Conservation (phyloP, 1,284 basidiomycete genomes). For the Sanghuangporus sanghuang region DNA sequence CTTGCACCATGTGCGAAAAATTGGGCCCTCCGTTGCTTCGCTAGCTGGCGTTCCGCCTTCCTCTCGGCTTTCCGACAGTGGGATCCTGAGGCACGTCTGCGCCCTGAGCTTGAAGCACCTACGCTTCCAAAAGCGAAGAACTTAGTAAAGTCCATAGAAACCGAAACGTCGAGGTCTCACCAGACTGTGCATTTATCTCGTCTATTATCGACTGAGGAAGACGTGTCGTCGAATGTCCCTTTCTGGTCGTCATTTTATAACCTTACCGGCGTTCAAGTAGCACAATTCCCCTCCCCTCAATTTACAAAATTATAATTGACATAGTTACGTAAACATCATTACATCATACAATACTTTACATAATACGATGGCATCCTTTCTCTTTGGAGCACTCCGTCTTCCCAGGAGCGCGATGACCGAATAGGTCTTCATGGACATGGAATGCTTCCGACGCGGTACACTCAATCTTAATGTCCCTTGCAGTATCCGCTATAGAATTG, state of each 20-base stretch:
- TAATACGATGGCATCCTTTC: no score
- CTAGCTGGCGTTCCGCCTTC: conserved; percentile 12
- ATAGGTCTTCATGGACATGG: no score
- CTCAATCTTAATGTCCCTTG: no score
- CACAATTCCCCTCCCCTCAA: no score
- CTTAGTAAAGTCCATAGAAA: background rate
- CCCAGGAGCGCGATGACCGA: no score
- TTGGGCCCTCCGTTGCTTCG: conserved; percentile 11
- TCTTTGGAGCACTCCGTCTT: no score
- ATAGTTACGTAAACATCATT: no score
- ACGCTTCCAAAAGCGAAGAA: background rate
- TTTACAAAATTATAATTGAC: background rate
- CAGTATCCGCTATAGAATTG: no score
- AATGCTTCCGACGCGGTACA: no score
- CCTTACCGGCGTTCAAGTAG: background rate
- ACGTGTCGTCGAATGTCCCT: background rate
- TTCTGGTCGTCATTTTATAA: background rate
- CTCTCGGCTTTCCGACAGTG: conserved; percentile 7
- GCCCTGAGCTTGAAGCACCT: background rate
- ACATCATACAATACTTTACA: no score
- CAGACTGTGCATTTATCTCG: conserved; percentile 9
- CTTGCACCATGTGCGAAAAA: conserved; percentile 5
- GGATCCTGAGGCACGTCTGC: background rate
- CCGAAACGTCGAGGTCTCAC: background rate
- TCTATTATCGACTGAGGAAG: conserved; percentile 11